These are phyloP conservation scores for Vitis hybrid DNA, from an alignment of 177 flowering plant genomes.

Conservation along the genomic window DNA sequence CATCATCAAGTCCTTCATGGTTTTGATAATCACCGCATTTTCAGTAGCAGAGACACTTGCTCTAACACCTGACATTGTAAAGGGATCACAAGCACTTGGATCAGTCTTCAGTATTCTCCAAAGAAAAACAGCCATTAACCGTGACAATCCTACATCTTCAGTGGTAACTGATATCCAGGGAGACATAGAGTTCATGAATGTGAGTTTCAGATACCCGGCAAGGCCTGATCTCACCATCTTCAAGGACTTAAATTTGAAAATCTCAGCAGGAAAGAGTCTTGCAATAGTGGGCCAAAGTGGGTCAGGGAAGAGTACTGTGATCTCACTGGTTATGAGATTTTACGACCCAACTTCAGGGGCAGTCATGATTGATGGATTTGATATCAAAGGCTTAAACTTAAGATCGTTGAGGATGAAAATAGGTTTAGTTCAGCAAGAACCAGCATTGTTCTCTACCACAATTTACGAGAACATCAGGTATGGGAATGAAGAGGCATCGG, in stretches of 20 bases:
- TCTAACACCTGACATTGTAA: constrained; percentile 66
- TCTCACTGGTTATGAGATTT: constrained; percentile 61
- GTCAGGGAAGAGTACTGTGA: constrained; percentile 78
- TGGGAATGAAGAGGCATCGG: constrained; percentile 70
- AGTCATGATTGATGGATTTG: constrained; percentile 55
- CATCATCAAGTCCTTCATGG: constrained; percentile 68
- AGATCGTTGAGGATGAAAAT: constrained; percentile 53
- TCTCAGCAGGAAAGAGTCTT: constrained; percentile 56
- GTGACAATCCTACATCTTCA: constrained; percentile 43
- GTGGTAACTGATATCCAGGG: constrained; percentile 44
- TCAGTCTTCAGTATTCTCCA: constrained; percentile 65
- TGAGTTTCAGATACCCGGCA: constrained; percentile 60
- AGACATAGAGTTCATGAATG: constrained; percentile 58
- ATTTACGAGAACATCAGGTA: constrained; percentile 73
- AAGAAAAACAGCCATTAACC: constrained; percentile 51
- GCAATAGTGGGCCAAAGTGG: constrained; percentile 89
- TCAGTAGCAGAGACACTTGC: constrained; percentile 79
- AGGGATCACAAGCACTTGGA: constrained; percentile 65
- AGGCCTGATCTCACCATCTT: constrained; percentile 63
- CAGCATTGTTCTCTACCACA: constrained; percentile 70
- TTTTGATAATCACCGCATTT: constrained; percentile 59
- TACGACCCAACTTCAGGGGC: constrained; percentile 65
- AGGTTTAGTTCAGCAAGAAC: constrained; percentile 78
- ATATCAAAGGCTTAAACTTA: constrained; percentile 52
- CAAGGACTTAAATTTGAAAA: constrained; percentile 40